A percentile compares a stretch with the other conserved stretches of the same genome.
phyloP scores from a whole-genome alignment of 306 rosid species.

The Chamaecrista fasciculata region DNA sequence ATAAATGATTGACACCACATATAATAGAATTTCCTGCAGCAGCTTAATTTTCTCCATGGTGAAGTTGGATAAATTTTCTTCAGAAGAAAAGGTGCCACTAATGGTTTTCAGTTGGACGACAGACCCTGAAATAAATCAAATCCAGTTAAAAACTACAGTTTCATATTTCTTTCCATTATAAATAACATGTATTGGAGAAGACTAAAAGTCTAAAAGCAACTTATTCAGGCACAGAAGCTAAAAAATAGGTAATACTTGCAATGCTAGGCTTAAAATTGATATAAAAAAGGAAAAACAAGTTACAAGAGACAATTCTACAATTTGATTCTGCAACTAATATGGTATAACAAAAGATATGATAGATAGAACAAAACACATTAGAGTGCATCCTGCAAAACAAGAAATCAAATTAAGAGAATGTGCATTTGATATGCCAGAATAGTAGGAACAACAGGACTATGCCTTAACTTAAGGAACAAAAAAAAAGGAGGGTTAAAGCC shows the following conservation, averaged over 20 bases:
- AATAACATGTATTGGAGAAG: background rate
- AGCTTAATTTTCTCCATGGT: conserved; percentile 62
- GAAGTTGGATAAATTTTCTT: conserved; percentile 59
- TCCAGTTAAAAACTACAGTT: conserved; percentile 30
- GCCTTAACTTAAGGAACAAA: conserved; percentile 16
- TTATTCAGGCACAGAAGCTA: conserved; percentile 15
- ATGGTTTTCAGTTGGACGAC: conserved; percentile 93
- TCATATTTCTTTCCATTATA: background rate
- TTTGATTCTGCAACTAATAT: background rate
- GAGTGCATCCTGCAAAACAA: conserved; percentile 12
- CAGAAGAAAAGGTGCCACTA: conserved; percentile 60
- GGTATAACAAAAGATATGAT: background rate
- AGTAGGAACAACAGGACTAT: background rate
- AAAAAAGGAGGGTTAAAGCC: conserved; percentile 5
- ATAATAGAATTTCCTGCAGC: conserved; percentile 70
- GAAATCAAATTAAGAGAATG: conserved; percentile 16
- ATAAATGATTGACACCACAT: conserved; percentile 69
- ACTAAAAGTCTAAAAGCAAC: conserved; percentile 3
- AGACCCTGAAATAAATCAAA: conserved; percentile 64
- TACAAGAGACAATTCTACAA: conserved; percentile 6
- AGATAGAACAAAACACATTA: conserved; percentile 13
- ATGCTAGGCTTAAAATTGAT: conserved; percentile 6
- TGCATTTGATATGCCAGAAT: conserved; percentile 20
- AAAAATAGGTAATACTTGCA: background rate
- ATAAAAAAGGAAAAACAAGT: conserved; percentile 20